phyloP scores from a whole-genome alignment of 345 rosid genomes.

The Eucalyptus viminalis region DNA sequence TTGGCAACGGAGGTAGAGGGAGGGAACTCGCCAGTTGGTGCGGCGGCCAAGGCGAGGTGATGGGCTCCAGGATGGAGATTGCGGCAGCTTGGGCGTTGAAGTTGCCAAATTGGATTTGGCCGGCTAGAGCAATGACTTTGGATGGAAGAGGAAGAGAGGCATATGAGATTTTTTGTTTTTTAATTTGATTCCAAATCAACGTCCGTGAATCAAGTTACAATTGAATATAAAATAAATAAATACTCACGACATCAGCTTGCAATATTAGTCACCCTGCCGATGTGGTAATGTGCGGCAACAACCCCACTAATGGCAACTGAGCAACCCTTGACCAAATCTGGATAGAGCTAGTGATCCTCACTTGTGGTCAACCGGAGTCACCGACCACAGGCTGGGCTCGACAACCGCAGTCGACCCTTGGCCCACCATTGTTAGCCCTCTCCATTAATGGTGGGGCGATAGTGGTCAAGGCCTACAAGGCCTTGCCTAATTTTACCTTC shows the following conservation, averaged over 20 bases:
- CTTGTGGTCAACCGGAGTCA: too few relatives aligned
- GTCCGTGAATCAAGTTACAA: too few relatives aligned
- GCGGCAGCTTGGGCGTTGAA: not conserved
- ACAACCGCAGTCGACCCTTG: accelerated
- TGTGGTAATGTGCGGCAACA: too few relatives aligned
- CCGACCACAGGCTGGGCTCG: accelerated
- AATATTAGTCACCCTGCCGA: too few relatives aligned
- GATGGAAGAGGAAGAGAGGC: not conserved
- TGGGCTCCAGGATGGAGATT: not conserved
- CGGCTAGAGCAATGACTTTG: not conserved
- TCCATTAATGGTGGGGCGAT: accelerated
- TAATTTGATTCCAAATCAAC: not conserved
- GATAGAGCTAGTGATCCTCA: accelerated
- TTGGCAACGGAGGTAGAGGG: not conserved
- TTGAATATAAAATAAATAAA: too few relatives aligned
- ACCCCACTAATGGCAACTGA: too few relatives aligned
- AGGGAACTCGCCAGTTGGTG: not conserved
- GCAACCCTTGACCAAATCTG: too few relatives aligned
- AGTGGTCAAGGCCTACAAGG: not conserved
- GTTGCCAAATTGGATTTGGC: not conserved
- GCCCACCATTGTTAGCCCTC: not conserved
- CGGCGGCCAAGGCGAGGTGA: not conserved
- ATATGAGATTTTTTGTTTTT: not conserved
- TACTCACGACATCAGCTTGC: too few relatives aligned
- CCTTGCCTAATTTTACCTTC: not conserved